Evolutionary conservation across 2,329 filamentous ascomycete genomes (phyloP).

Genomic region (Apiospora malaysiana): DNA sequence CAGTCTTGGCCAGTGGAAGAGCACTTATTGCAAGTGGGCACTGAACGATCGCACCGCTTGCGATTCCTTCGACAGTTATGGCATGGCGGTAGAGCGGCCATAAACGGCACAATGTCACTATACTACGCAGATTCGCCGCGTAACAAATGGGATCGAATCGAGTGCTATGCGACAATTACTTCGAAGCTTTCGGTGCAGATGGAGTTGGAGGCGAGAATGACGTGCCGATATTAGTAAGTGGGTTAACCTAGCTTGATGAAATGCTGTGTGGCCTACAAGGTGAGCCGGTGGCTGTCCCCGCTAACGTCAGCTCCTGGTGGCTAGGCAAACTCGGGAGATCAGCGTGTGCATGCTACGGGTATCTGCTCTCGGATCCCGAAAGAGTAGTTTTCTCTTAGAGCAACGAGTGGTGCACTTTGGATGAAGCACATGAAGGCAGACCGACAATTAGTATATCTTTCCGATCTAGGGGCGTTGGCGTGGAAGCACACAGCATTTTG

Average conservation of each 20-base stretch:
- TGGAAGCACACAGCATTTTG: neutral
- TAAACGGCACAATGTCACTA: slow-evolving; percentile 19
- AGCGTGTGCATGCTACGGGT: neutral
- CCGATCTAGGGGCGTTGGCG: neutral
- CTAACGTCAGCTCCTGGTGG: neutral
- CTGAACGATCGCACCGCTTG: slow-evolving; percentile 66
- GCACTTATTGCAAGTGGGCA: slow-evolving; percentile 66
- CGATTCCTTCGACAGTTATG: slow-evolving; percentile 67
- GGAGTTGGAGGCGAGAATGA: neutral
- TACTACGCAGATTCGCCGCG: neutral
- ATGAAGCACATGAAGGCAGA: neutral
- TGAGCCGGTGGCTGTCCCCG: neutral
- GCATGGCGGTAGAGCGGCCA: slow-evolving; percentile 51
- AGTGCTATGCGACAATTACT: neutral
- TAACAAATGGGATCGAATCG: neutral
- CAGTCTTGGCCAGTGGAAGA: slow-evolving; percentile 60
- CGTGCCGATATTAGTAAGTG: slow-evolving; percentile 9
- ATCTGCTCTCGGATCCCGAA: neutral
- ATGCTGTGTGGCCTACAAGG: neutral
- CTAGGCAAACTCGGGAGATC: neutral
- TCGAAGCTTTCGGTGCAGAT: neutral
- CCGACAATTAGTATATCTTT: slow-evolving; percentile 4
- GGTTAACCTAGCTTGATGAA: neutral
- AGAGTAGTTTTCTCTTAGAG: neutral
- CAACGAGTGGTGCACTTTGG: neutral